Evolutionary conservation across 2,329 filamentous ascomycete genomes (phyloP).

Genomic region (Botryosphaeria agaves): DNA sequence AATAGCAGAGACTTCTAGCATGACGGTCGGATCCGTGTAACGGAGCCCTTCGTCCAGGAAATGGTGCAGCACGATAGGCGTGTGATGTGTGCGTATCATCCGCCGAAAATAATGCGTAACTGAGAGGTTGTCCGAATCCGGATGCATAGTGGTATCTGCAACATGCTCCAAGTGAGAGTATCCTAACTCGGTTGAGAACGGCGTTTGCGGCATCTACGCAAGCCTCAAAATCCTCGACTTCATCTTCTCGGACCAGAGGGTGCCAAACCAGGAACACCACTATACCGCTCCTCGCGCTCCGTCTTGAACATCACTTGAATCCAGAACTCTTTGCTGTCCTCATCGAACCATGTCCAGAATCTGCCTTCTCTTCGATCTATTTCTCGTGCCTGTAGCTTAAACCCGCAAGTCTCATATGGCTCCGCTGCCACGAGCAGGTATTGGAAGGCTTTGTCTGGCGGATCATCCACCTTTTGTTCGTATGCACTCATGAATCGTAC

Average conservation of each 20-base stretch:
- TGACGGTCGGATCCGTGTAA: too few relatives aligned
- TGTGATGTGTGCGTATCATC: too few relatives aligned
- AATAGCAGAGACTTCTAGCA: too few relatives aligned
- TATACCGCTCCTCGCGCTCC: constrained; percentile 82
- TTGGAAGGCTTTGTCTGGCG: constrained; percentile 81
- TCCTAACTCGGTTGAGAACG: too few relatives aligned
- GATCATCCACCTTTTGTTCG: constrained; percentile 86
- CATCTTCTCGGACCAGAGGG: constrained; percentile 21
- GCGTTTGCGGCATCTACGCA: too few relatives aligned
- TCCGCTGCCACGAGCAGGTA: constrained; percentile 91
- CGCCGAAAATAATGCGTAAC: too few relatives aligned
- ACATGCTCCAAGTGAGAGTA: too few relatives aligned
- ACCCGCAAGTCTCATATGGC: constrained; percentile 93
- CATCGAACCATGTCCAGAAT: constrained; percentile 92
- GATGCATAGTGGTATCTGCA: too few relatives aligned
- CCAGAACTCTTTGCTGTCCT: constrained; percentile 93
- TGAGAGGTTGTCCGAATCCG: too few relatives aligned
- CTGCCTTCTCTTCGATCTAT: constrained; percentile 76
- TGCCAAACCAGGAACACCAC: constrained; percentile 46
- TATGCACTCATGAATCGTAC: constrained; percentile 97
- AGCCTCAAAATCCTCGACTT: too few relatives aligned
- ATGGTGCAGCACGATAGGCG: too few relatives aligned
- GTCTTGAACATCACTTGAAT: constrained; percentile 97
- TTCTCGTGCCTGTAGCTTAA: constrained; percentile 89
- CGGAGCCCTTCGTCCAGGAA: too few relatives aligned